Evolutionary conservation across 371 early-diverging fungal species (phyloP).

Genomic region (Syncephalastrum sp.): DNA sequence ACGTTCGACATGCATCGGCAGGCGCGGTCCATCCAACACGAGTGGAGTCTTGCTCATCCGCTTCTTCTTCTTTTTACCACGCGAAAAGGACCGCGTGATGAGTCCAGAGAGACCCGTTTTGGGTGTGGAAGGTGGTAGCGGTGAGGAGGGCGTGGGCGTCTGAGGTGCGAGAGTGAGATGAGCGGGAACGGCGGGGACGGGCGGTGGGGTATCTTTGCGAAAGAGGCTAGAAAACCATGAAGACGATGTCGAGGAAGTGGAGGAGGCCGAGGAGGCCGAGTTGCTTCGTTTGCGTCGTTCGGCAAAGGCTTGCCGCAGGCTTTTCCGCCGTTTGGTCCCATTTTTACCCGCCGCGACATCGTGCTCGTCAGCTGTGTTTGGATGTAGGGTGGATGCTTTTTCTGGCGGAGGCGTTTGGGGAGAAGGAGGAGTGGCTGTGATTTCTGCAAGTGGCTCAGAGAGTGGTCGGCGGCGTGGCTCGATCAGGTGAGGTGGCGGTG

Average conservation of each 20-base stretch:
- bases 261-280: too few species aligned
- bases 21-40: constrained; percentile 16
- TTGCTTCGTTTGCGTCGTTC: too few species aligned
- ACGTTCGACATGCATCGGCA: constrained; percentile 66
- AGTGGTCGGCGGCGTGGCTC: neutral
- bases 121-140: too few species aligned
- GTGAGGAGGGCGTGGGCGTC: too few species aligned
- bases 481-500: constrained; percentile 7
- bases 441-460: neutral
- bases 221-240: too few species aligned
- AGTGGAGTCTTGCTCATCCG: neutral
- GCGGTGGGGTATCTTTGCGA: neutral
- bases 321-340: constrained; percentile 5
- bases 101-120: too few species aligned
- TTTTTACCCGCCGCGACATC: too few species aligned
- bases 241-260: too few species aligned
- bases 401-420: neutral
- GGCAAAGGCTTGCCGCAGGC: constrained; percentile 7
- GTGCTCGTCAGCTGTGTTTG: too few species aligned
- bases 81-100: too few species aligned
- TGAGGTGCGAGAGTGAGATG: too few species aligned
- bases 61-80: neutral
- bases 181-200: neutral
- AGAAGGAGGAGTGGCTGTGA: neutral
- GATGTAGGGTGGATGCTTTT: neutral